Percentiles rank a stretch among this genome's conserved stretches.
Conservation (phyloP, 2,329 filamentous ascomycete genomes). For the Lizonia empirigonia region DNA sequence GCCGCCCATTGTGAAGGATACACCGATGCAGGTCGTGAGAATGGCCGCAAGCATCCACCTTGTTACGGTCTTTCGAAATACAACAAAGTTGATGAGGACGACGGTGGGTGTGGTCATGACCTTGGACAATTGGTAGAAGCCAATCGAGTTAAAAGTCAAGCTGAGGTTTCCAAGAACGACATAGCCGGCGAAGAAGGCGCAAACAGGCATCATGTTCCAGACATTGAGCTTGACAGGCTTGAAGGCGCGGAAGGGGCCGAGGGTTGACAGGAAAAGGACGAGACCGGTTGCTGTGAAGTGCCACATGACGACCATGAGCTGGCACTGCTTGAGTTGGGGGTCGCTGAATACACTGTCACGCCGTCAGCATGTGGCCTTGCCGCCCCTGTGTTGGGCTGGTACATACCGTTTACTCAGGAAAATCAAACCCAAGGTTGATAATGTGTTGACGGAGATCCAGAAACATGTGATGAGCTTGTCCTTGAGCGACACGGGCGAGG, state of each 20-base stretch:
- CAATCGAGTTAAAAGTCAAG: constrained; percentile 55
- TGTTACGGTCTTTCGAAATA: constrained; percentile 52
- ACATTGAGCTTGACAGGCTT: constrained; percentile 52
- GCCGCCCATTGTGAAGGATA: constrained; percentile 52
- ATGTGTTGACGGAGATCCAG: constrained; percentile 53
- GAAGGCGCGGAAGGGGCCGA: constrained; percentile 52
- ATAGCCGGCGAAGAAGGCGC: constrained; percentile 55
- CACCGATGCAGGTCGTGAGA: constrained; percentile 51
- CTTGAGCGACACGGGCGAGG: constrained; percentile 38
- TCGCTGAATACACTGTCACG: constrained; percentile 52
- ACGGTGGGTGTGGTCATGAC: constrained; percentile 57
- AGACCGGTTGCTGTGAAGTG: constrained; percentile 54
- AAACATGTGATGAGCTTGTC: constrained; percentile 47
- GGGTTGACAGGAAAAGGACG: constrained; percentile 52
- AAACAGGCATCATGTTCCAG: constrained; percentile 53
- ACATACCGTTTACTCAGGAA: constrained; percentile 54
- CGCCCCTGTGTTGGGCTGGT: neutral
- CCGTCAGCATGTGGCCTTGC: constrained; percentile 26
- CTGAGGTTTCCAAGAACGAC: constrained; percentile 55
- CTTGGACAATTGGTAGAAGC: constrained; percentile 57
- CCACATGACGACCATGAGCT: constrained; percentile 56
- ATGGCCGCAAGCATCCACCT: constrained; percentile 50
- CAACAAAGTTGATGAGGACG: constrained; percentile 53
- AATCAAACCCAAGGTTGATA: constrained; percentile 52
- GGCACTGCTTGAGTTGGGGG: constrained; percentile 51